Evolutionary conservation across 768 basidiomycete species (phyloP), one percentile per base, ranked within the genome.

Genomic region (Rhodotorula taiwanensis): DNA sequence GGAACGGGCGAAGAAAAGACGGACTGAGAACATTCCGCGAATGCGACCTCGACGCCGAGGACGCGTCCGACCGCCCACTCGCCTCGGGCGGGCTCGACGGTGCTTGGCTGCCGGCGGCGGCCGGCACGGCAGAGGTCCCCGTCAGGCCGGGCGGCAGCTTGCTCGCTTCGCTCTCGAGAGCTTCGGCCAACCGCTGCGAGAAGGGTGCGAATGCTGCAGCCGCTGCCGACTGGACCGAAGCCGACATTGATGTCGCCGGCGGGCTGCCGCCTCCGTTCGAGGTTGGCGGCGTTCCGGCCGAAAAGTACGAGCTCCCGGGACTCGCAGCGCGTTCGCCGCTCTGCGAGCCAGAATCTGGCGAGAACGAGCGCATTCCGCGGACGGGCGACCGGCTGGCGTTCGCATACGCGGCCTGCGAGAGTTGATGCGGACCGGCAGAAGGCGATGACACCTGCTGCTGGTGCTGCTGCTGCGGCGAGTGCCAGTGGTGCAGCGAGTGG

Each of bases 81-180:
- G 23, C 9, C 16, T n/a, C 16, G 34, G 56, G 16, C 20, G 39
- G 13, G 27, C 11, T 25, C 20, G 34, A 11, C 52, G 28, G 16
- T 23, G 31, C 31, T 16, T 49, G 48, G 7, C 48, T 18, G 2
- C 5, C 27, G 45, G 25, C 45, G 9, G 48, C 18, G 41, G 45
- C 23, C 20, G 18, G 56, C 25, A 39, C 8, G 33, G 34, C 25
- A 23, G 34, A 30, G 13, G 6, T 23, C 51, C 4, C 15, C 25
- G 45, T 18, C 9, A 31, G 30, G 21, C 52, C 52, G 9, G 52
- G 47, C 15, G 56, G 56, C 14, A 49, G 56, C 27, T 60, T 60
- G 58, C 33, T 65, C 44, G 64, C 64, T 36, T 65, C 64, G 44
- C 52, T 55, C 52, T 62, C 60, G 48, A 58, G 60, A n/a, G 57